These are phyloP conservation scores for Furcasterigmium furcatum DNA, from an alignment of 2,329 filamentous ascomycete species.

Conservation along the genomic window DNA sequence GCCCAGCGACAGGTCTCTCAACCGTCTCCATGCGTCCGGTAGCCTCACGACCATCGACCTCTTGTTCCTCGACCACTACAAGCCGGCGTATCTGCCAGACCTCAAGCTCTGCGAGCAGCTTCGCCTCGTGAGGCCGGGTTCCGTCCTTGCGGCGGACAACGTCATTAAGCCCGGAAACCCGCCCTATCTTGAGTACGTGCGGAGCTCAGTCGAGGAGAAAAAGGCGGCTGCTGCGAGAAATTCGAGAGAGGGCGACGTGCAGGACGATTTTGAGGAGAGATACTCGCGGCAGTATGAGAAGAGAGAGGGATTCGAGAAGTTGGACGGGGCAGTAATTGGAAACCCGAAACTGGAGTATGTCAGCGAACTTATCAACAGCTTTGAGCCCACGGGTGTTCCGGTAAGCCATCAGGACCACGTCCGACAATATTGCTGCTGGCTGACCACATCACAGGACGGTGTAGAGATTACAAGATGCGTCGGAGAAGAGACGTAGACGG, in stretches of 20 bases:
- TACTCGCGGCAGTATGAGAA: conserved; percentile 55
- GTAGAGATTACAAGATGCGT: conserved; percentile 63
- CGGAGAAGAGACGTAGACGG: conserved; percentile 23
- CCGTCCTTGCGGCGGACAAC: conserved; percentile 66
- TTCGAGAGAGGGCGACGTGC: conserved; percentile 20
- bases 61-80: conserved; percentile 79
- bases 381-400: conserved; percentile 63
- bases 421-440: conserved; percentile 11
- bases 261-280: conserved; percentile 32
- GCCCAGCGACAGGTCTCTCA: conserved; percentile 62
- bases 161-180: conserved; percentile 70
- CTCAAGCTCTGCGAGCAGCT: conserved; percentile 75
- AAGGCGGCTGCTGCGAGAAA: conserved; percentile 34
- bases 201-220: conserved; percentile 63
- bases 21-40: conserved; percentile 52
- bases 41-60: conserved; percentile 61
- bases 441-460: conserved; percentile 46
- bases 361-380: conserved; percentile 61
- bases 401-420: no score
- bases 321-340: conserved; percentile 34
- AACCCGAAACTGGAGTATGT: conserved; percentile 66
- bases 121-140: conserved; percentile 58
- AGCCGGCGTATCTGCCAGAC: conserved; percentile 71
- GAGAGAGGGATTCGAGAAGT: conserved; percentile 38
- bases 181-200: conserved; percentile 67